Base-by-base conservation (phyloP, 1,139 yeast species). In the Schizosaccharomyces versatilis region DNA sequence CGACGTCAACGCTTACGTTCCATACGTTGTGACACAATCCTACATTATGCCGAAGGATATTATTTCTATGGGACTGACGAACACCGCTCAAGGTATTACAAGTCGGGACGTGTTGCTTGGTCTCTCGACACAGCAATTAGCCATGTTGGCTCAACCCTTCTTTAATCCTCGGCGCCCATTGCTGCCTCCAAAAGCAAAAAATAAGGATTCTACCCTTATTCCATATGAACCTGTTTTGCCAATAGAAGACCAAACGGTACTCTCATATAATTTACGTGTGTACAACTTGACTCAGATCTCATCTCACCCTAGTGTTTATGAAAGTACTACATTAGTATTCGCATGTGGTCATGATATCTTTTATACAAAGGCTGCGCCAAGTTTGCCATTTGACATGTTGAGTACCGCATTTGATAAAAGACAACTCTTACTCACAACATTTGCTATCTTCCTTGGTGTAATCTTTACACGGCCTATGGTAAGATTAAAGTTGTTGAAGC, bases 381-480 rank as follows among this genome's bases (percentile, higher is more conserved):
- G 95, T 0, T 76, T 77, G 55, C 84, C 86, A 54, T 88, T 84
- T 68, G 98, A 90, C 67, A 71, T 79, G 57, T 74, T 86, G 63
- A 75, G 80, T 51, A 71, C 74, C 52, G 73, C 73, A 49, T 90
- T 90, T 64, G 86, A 81, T 61, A 81, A 78, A 62, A 63, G 70
- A 14, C 81, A 80, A 62, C 74, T 90, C 55, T 56, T 81, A 9
- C 61, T 71, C 5, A 84, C 95, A 0, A 73, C 88, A 2, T 67
- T 68, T 1, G 70, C 73, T 0, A 70, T 86, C 56, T 57, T 78
- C 3, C 67, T 71, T 0, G 72, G 73, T 1, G 71, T 74, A 57
- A 64, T 71, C 3, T 64, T 75, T 12, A 68, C 79, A 40, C 74
- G 73, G 56, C 86, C 88, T n/a, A 69, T 77, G 67, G 85, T 79